A percentile compares a stretch with the other conserved stretches of the same genome.
phyloP scores from a whole-genome alignment of 805 yeast species.

The Wickerhamomyces rabaulensis region DNA sequence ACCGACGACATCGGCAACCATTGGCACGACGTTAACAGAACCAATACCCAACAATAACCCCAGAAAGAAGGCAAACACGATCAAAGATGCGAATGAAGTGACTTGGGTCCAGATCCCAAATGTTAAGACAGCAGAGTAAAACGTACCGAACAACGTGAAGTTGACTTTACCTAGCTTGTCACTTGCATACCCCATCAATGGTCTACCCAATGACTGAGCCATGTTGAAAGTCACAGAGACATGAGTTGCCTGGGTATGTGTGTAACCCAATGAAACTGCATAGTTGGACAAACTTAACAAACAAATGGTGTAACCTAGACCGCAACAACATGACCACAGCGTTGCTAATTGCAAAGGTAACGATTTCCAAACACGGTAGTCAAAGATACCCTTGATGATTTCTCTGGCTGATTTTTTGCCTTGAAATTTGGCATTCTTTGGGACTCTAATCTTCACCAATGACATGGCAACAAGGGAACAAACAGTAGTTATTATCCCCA shows the following conservation, averaged over 20 bases:
- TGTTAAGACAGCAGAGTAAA: slow-evolving; percentile 31
- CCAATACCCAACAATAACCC: slow-evolving; percentile 44
- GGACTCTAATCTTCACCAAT: slow-evolving; percentile 42
- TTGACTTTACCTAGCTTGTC: slow-evolving; percentile 44
- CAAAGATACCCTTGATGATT: slow-evolving; percentile 31
- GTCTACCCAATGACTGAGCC: slow-evolving; percentile 45
- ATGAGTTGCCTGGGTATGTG: slow-evolving; percentile 37
- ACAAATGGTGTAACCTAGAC: slow-evolving; percentile 38
- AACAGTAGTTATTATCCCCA: slow-evolving; percentile 36
- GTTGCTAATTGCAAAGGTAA: slow-evolving; percentile 30
- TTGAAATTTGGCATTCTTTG: slow-evolving; percentile 14
- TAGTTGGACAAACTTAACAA: slow-evolving; percentile 43
- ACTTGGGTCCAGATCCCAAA: slow-evolving; percentile 48
- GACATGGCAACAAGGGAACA: slow-evolving; percentile 33
- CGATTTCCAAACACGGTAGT: slow-evolving; percentile 24
- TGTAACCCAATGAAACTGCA: slow-evolving; percentile 42
- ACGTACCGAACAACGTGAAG: slow-evolving; percentile 33
- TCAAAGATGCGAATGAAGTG: slow-evolving; percentile 33
- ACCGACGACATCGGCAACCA: slow-evolving; percentile 37
- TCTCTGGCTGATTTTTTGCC: slow-evolving; percentile 5
- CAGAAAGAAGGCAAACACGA: slow-evolving; percentile 36
- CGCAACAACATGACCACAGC: slow-evolving; percentile 31
- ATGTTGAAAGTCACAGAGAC: slow-evolving; percentile 41
- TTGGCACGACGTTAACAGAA: slow-evolving; percentile 34
- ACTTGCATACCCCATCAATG: slow-evolving; percentile 39